Evolutionary conservation across 441 rosid genomes (phyloP).

Genomic region (Breynia disticha): DNA sequence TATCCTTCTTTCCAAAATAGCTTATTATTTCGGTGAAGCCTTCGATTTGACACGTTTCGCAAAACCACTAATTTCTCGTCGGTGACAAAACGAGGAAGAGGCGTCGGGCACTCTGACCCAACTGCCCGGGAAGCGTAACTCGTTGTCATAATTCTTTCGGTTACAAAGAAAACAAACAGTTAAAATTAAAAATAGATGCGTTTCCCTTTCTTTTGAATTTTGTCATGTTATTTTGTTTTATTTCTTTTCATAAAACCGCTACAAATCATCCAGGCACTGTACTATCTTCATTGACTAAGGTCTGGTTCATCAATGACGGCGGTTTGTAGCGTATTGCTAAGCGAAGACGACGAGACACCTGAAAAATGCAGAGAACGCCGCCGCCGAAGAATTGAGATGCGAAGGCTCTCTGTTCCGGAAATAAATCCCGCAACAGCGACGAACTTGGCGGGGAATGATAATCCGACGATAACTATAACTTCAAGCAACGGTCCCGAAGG

Average conservation of each 20-base stretch:
- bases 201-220: not conserved
- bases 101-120: constrained; percentile 15
- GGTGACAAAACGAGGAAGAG: not conserved
- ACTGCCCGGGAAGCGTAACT: constrained; percentile 16
- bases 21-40: not conserved
- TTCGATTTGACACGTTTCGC: constrained; percentile 21
- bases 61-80: not conserved
- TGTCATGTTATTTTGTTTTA: not conserved
- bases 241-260: not conserved
- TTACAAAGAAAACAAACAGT: not conserved
- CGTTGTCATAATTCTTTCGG: constrained; percentile 15
- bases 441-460: constrained; percentile 10
- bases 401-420: constrained; percentile 25
- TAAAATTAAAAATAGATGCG: no score
- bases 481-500: constrained; percentile 2
- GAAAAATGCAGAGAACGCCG: constrained; percentile 63
- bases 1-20: not conserved
- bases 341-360: constrained; percentile 31
- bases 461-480: constrained; percentile 7
- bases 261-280: not conserved
- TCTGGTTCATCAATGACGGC: constrained; percentile 27
- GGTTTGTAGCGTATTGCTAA: constrained; percentile 25
- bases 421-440: constrained; percentile 5
- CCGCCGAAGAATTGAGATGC: constrained; percentile 52
- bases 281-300: not conserved